Conservation (phyloP, 495 filamentous ascomycete genomes). For the Stereocaulon alpinum region DNA sequence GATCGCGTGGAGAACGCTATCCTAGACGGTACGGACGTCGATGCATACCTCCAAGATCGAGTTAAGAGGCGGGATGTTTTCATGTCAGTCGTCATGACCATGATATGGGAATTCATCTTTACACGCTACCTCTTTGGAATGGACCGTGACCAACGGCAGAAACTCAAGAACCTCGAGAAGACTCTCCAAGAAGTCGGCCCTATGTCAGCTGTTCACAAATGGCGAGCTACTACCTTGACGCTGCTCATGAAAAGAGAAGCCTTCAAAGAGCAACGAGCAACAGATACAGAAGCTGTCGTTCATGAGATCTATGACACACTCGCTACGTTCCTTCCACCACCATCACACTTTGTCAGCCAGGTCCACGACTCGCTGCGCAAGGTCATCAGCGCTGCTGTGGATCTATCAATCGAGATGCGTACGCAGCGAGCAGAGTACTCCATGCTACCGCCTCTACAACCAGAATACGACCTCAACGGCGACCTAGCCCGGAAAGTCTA, state of each 20-base stretch:
- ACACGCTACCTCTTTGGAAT: constrained; percentile 96
- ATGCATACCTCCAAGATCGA: constrained; percentile 74
- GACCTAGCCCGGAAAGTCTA: constrained; percentile 70
- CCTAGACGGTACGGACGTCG: constrained; percentile 84
- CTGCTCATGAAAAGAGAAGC: constrained; percentile 65
- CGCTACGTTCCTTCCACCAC: constrained; percentile 69
- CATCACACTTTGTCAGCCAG: constrained; percentile 59
- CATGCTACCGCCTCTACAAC: constrained; percentile 92
- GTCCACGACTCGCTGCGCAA: constrained; percentile 72
- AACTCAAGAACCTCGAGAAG: constrained; percentile 89
- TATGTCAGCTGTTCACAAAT: constrained; percentile 74
- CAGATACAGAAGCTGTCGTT: constrained; percentile 83
- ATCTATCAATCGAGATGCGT: constrained; percentile 90
- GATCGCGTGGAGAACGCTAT: constrained; percentile 88
- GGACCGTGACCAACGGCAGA: constrained; percentile 94
- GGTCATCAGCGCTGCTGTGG: constrained; percentile 72
- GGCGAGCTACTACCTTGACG: constrained; percentile 88
- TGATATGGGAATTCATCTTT: constrained; percentile 97
- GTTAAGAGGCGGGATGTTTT: constrained; percentile 82
- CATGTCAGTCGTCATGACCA: constrained; percentile 94
- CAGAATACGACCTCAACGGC: constrained; percentile 87
- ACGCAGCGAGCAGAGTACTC: constrained; percentile 91
- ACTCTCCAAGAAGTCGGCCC: constrained; percentile 79
- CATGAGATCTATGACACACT: constrained; percentile 74
- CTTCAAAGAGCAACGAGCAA: constrained; percentile 64